These are phyloP conservation scores for Periconia sp. DNA, from an alignment of 2,329 filamentous ascomycete genomes.

Conservation along the genomic window DNA sequence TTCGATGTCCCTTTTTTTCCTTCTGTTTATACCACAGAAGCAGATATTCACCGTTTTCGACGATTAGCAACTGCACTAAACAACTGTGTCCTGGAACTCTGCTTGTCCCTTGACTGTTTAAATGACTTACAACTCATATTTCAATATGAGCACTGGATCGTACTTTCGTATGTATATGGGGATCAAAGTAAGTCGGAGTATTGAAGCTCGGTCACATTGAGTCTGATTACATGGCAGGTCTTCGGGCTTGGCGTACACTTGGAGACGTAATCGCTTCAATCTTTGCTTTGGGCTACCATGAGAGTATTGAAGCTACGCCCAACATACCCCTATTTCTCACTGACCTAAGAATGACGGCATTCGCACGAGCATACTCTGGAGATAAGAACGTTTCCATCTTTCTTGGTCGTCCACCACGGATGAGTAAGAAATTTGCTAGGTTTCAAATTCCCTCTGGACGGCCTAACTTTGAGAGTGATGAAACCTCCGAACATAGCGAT, in stretches of 20 bases:
- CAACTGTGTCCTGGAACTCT: conserved; percentile 45
- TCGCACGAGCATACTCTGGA: conserved; percentile 52
- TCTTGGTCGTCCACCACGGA: conserved; percentile 56
- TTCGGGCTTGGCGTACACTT: conserved; percentile 55
- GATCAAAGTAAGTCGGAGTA: conserved; percentile 12
- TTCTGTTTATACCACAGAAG: too few relatives aligned
- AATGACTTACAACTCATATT: conserved; percentile 8
- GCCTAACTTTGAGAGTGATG: conserved; percentile 4
- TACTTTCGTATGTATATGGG: conserved; percentile 10
- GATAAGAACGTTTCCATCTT: conserved; percentile 59
- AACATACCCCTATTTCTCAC: conserved; percentile 48
- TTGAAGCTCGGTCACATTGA: conserved; percentile 38
- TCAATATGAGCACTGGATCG: conserved; percentile 18
- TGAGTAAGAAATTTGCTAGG: conserved; percentile 4
- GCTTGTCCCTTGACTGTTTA: conserved; percentile 26
- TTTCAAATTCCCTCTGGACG: conserved; percentile 5
- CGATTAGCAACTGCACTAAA: too few relatives aligned
- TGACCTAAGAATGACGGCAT: conserved; percentile 49
- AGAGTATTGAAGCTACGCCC: conserved; percentile 41
- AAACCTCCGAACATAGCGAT: too few relatives aligned
- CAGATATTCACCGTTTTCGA: too few relatives aligned
- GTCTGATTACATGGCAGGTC: conserved; percentile 46
- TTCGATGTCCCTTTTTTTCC: too few relatives aligned
- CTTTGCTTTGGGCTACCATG: conserved; percentile 56
- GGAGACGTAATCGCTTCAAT: conserved; percentile 55